Evolutionary conservation across 495 filamentous ascomycete genomes (phyloP).

Genomic region (Ascobolus immersus): DNA sequence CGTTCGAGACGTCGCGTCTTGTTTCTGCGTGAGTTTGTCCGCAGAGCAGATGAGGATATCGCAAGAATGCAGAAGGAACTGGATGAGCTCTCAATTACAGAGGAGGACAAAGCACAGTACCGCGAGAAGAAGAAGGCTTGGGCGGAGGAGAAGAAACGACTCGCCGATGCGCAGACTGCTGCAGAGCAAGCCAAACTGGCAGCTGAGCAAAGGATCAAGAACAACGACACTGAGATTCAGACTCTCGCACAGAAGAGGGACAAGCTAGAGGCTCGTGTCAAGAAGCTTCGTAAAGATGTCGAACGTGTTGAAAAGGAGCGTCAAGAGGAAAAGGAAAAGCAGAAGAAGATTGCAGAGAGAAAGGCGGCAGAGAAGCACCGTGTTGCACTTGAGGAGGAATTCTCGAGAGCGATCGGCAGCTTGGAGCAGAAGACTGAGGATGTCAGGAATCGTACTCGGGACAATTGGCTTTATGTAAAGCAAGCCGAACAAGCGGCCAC

Average conservation of each 20-base stretch:
- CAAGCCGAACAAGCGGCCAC: constrained; percentile 7
- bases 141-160: constrained; percentile 9
- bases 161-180: constrained; percentile 9
- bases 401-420: constrained; percentile 10
- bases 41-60: constrained; percentile 15
- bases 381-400: constrained; percentile 10
- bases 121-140: constrained; percentile 13
- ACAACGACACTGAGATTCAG: constrained; percentile 13
- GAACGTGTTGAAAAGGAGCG: constrained; percentile 9
- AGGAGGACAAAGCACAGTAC: constrained; percentile 14
- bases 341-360: constrained; percentile 8
- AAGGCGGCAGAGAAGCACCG: constrained; percentile 9
- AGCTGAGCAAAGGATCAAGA: constrained; percentile 11
- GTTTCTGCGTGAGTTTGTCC: constrained; percentile 14
- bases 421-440: constrained; percentile 14
- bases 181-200: constrained; percentile 12
- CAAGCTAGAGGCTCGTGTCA: constrained; percentile 9
- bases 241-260: constrained; percentile 12
- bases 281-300: constrained; percentile 11
- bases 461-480: constrained; percentile 11
- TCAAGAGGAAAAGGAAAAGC: constrained; percentile 7
- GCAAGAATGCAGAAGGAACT: constrained; percentile 13
- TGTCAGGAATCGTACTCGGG: constrained; percentile 6
- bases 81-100: constrained; percentile 9
- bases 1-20: constrained; percentile 15